A percentile compares a stretch with the other conserved stretches of the same genome.
Conservation (phyloP, 2,329 filamentous ascomycete genomes). For the Ophiobolus disseminans region DNA sequence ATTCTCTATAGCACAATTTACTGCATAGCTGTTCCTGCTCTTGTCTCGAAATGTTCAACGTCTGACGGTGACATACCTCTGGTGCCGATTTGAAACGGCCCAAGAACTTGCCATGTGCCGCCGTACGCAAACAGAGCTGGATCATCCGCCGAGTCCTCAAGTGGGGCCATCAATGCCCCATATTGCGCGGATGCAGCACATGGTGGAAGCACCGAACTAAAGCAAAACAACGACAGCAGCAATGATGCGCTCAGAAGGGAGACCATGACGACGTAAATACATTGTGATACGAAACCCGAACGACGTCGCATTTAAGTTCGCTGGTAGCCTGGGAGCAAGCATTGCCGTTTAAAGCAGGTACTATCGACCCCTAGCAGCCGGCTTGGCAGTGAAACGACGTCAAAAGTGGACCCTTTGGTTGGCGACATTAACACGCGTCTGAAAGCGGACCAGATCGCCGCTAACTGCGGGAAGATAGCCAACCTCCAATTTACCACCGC, state of each 20-base stretch:
- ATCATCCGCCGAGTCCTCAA: slow-evolving; percentile 17
- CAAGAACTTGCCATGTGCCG: slow-evolving; percentile 59
- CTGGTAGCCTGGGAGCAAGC: neutral
- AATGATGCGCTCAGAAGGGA: neutral
- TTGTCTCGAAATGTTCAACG: neutral
- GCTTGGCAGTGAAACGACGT: slow-evolving; percentile 10
- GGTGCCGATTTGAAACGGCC: slow-evolving; percentile 66
- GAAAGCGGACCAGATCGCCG: slow-evolving; percentile 18
- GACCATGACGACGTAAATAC: neutral
- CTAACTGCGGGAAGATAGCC: slow-evolving; percentile 25
- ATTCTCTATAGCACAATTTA: too few relatives aligned
- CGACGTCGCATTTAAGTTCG: neutral
- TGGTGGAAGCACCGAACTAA: slow-evolving; percentile 16
- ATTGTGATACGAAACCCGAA: neutral
- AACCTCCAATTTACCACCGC: slow-evolving; percentile 24
- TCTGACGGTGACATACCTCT: slow-evolving; percentile 55
- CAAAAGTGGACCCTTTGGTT: slow-evolving; percentile 2
- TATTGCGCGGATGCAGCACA: slow-evolving; percentile 22
- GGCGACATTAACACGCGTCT: slow-evolving; percentile 6
- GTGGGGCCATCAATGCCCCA: slow-evolving; percentile 26
- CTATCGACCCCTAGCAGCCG: slow-evolving; percentile 2
- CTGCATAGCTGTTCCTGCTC: neutral
- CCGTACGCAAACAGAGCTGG: slow-evolving; percentile 41
- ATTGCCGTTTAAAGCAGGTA: slow-evolving; percentile 10
- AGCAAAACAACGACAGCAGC: slow-evolving; percentile 6